These are phyloP conservation scores for Tulasnella sp. DNA, from an alignment of 768 basidiomycete genomes.

Conservation along the genomic window DNA sequence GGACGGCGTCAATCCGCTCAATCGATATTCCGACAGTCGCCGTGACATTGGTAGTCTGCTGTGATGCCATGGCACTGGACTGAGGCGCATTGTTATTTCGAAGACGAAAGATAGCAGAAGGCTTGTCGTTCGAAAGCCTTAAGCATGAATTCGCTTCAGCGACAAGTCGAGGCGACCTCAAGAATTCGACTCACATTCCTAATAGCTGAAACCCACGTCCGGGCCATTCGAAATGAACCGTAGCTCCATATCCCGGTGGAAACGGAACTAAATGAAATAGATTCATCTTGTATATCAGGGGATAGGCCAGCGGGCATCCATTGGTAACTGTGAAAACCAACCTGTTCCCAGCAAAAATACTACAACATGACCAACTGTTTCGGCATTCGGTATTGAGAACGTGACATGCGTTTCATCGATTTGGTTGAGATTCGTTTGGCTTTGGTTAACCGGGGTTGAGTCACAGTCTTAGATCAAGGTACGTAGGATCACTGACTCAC, in stretches of 20 bases:
- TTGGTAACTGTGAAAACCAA: constrained; percentile 22
- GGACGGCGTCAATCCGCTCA: constrained; percentile 56
- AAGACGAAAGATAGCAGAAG: constrained; percentile 77
- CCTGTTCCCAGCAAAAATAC: constrained; percentile 73
- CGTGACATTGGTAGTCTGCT: constrained; percentile 36
- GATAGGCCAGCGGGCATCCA: constrained; percentile 1
- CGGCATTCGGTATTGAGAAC: constrained; percentile 59
- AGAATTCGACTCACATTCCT: constrained; percentile 50
- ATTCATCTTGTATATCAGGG: constrained; percentile 1
- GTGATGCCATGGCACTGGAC: constrained; percentile 22
- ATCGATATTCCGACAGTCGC: constrained; percentile 69
- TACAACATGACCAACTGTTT: constrained; percentile 65
- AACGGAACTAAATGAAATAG: constrained; percentile 43
- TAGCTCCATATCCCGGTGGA: constrained; percentile 70
- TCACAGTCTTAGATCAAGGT: background rate
- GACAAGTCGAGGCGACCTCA: background rate
- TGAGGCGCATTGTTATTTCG: constrained; percentile 44
- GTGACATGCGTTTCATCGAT: constrained; percentile 73
- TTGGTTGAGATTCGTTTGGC: constrained; percentile 65
- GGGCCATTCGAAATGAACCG: constrained; percentile 78
- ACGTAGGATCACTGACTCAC: constrained; percentile 5
- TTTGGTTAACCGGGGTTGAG: background rate
- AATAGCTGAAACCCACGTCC: constrained; percentile 76
- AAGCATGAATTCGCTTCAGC: background rate
- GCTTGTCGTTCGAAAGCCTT: constrained; percentile 83